Evolutionary conservation across 805 yeast genomes (phyloP).

Genomic region (Candida anglica): DNA sequence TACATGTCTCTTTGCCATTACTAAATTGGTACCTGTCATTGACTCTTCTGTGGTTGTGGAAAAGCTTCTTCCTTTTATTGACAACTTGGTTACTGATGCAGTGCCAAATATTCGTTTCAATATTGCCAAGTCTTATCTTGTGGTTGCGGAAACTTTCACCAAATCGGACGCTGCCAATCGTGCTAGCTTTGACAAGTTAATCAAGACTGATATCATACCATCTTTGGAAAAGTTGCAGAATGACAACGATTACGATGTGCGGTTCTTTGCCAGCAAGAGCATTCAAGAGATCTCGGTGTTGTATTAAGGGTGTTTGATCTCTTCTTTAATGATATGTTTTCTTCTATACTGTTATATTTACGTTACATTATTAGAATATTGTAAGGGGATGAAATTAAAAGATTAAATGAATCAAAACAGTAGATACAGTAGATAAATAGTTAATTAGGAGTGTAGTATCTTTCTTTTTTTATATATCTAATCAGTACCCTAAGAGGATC

Average conservation of each 20-base stretch:
- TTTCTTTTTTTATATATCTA: no score
- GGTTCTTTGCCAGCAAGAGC: constrained; percentile 75
- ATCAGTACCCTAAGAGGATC: no score
- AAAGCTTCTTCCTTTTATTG: constrained; percentile 76
- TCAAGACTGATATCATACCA: constrained; percentile 52
- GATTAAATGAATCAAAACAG: no score
- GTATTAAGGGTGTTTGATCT: no score
- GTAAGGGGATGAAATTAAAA: no score
- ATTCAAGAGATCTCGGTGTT: constrained; percentile 21
- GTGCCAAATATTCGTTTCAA: constrained; percentile 96
- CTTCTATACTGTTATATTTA: no score
- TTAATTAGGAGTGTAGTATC: no score
- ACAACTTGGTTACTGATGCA: constrained; percentile 66
- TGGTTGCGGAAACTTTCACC: constrained; percentile 51
- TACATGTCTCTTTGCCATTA: constrained; percentile 84
- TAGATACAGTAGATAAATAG: no score
- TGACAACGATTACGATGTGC: constrained; percentile 86
- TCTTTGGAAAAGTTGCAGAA: constrained; percentile 58
- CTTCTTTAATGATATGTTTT: no score
- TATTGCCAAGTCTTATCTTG: constrained; percentile 79
- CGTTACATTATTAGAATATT: no score
- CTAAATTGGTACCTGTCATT: constrained; percentile 76
- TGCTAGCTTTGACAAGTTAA: constrained; percentile 17
- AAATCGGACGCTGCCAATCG: constrained; percentile 3
- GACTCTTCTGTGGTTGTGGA: constrained; percentile 49